Evolutionary conservation across 2,329 filamentous ascomycete genomes (phyloP).

Genomic region (Botrytis medusae): DNA sequence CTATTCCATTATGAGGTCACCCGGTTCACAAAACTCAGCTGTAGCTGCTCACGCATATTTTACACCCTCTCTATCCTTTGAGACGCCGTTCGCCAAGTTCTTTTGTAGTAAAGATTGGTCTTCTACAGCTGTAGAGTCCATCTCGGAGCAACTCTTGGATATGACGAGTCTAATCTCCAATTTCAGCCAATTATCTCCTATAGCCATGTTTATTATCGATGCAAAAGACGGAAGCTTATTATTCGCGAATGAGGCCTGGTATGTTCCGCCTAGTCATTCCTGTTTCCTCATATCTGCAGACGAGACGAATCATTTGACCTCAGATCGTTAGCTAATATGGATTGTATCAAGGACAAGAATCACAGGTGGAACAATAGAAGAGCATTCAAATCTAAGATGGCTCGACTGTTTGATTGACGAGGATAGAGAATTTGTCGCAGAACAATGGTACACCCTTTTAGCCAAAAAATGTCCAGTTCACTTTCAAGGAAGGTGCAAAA

Average conservation of each 20-base stretch:
- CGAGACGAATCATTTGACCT: neutral
- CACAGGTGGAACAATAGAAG: neutral
- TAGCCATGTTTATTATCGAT: conserved; percentile 3
- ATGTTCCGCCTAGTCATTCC: neutral
- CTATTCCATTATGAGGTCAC: neutral
- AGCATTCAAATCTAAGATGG: neutral
- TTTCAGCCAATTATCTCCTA: conserved; percentile 8
- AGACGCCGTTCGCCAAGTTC: neutral
- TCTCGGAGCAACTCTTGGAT: conserved; percentile 1
- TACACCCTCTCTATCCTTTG: neutral
- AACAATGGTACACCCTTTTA: neutral
- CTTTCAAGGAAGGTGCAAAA: conserved; percentile 9
- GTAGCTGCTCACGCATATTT: neutral
- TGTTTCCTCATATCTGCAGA: neutral
- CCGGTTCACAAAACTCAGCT: neutral
- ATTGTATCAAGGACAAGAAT: neutral
- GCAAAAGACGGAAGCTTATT: neutral
- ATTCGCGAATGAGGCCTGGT: conserved; percentile 16
- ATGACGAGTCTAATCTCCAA: neutral
- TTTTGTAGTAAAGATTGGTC: neutral
- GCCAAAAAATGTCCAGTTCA: neutral
- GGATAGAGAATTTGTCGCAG: neutral
- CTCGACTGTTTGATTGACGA: neutral
- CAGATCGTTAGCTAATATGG: neutral
- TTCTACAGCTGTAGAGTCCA: conserved; percentile 6